Evolutionary conservation across 371 early-diverging fungal genomes (phyloP), one percentile per base, ranked within the genome.

Genomic region (Mucor sp.): DNA sequence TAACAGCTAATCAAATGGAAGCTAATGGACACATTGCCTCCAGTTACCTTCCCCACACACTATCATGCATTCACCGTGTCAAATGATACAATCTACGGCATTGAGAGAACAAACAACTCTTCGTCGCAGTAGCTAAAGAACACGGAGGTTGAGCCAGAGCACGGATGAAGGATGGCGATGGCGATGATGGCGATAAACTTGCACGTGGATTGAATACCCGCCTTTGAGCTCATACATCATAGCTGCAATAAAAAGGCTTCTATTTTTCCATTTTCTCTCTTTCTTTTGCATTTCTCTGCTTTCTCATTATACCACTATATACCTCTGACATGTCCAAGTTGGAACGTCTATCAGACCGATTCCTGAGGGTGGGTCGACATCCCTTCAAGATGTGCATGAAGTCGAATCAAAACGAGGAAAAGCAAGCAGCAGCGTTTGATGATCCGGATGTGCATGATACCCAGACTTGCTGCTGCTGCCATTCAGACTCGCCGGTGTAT

Each of bases 41-140:
- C 33, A 74, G 74, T 73, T 19, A 76, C 74, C 39, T 74, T 70
- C 55, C 66, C 71, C 50, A 53, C 60, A n/a, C 66, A 71, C 30
- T 73, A 69, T 47, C 67, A 76, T 68, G 59, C 65, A 33, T 76
- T 68, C 48, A 71, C 77, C 9, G 64, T 67, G 48, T 70, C 69
- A 32, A 74, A 74, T 69, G 79, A 79, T 62, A 64, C 68, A 32
- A 76, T 72, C 43, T 81, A 75, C 47, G 76, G 76, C 6, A 66
- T 75, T 17, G 66, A 74, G 47, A 65, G 71, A 62, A 62, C 56
- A 5, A 65, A 61, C 23, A 63, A 50, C 35, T 14, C 66, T 14
- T 60, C 58, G 11, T 21, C 21, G 41, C 57, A 69, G 55, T 74
- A 63, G 58, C 17, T 8, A 15, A 41, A 41, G 6, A 41, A 17